Conservation (phyloP, 192 early-diverging fungal genomes). For the Blastocladiella britannica region DNA sequence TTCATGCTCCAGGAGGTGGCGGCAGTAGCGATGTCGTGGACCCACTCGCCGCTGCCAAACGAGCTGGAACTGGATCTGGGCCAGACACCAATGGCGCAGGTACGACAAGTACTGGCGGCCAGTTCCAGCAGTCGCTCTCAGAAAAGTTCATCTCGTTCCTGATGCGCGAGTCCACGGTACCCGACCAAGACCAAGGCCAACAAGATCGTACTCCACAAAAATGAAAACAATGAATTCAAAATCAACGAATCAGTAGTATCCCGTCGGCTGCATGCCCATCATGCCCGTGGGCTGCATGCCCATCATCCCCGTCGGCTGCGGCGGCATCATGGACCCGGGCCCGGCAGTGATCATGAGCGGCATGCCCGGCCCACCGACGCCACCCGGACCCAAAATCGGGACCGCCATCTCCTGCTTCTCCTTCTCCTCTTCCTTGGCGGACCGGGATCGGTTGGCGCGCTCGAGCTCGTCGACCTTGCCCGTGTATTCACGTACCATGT, state of each 20-base stretch:
- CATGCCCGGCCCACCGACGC: neutral
- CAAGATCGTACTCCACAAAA: too few species aligned
- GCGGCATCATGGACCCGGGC: neutral
- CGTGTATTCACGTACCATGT: constrained; percentile 68
- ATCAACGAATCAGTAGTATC: neutral
- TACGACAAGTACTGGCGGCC: too few species aligned
- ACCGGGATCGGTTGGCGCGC: constrained; percentile 20
- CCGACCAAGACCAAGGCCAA: too few species aligned
- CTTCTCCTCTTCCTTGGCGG: constrained; percentile 25
- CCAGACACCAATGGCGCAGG: too few species aligned
- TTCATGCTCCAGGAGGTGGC: too few species aligned
- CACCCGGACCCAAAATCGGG: too few species aligned
- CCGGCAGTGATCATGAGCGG: constrained; percentile 1
- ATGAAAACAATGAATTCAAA: neutral
- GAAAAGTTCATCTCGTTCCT: neutral
- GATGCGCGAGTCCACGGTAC: neutral
- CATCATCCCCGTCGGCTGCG: neutral
- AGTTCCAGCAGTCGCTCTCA: neutral
- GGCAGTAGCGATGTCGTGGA: too few species aligned
- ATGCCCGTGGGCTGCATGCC: neutral
- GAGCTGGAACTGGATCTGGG: too few species aligned
- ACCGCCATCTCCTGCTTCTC: constrained; percentile 26
- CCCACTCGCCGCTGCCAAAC: neutral
- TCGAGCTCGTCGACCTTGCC: constrained; percentile 48
- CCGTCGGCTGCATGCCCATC: neutral